Evolutionary conservation across 2,329 filamentous ascomycete species (phyloP), one percentile per base, ranked within the genome.

Genomic region (Alternaria infectoria): DNA sequence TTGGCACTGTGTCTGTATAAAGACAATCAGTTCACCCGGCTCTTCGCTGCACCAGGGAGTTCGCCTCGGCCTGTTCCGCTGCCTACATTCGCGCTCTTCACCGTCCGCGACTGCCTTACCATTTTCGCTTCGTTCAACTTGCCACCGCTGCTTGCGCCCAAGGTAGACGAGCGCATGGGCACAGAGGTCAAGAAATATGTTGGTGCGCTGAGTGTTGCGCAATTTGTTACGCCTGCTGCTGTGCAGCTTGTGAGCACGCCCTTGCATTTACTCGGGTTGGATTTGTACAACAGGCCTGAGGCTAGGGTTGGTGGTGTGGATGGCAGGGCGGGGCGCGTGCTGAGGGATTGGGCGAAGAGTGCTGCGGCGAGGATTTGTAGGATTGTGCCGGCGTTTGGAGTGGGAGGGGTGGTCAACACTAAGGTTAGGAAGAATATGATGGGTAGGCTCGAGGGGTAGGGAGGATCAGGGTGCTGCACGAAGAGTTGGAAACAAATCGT

Each of bases 111-210:
- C 82, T 93, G 90, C 80, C 82, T 97, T 65, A 97, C 94, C 55
- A 93, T 97, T 72, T 97, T 96, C 79, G 93, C 93, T 5, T 92
- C 89, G 12, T 98, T 97, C 86, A 97, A 97, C 77, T 83, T 97
- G 3, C 95, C 95, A 0, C 88, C 92, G 0, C 75, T 96, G 2
- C 84, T 97, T 10, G 92, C 92, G 0, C 93, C 93, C 0, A 80
- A 83, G 6, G 82, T 97, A 19, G 87, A 81, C 5, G 8, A 36
- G 28, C 75, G 62, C 13, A 72, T 80, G 66, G 46, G 60, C 45
- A 68, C 86, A 13, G 81, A 85, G 17, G 83, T 84, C 26, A 83
- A 85, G 59, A 86, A 87, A 65, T 79, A 89, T 30, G 81, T 88
- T 15, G 82, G 70, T 6, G 74, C 76, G 2, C 77, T 79, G 0